Evolutionary conservation across 2,329 filamentous ascomycete genomes (phyloP).

Genomic region (Pyrenophora tritici-repentis): DNA sequence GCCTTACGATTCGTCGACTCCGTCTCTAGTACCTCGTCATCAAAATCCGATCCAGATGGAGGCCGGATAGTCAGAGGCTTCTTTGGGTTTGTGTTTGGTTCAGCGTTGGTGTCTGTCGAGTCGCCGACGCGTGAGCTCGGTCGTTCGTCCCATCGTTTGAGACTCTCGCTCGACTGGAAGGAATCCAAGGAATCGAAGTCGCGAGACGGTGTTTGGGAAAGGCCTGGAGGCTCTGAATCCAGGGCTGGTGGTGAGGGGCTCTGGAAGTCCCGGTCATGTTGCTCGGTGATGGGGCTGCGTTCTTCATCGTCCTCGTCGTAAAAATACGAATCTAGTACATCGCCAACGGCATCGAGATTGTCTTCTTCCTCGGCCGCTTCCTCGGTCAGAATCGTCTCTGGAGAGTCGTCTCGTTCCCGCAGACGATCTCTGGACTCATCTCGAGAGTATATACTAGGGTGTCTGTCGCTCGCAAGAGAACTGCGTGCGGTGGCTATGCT

Average conservation of each 20-base stretch:
- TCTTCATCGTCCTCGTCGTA: conserved; percentile 54
- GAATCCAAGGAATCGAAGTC: conserved; percentile 32
- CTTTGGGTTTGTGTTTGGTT: conserved; percentile 12
- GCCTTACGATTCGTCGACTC: conserved; percentile 8
- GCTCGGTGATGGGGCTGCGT: conserved; percentile 16
- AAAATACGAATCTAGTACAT: conserved; percentile 65
- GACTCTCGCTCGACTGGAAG: conserved; percentile 30
- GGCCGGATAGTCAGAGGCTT: conserved; percentile 19
- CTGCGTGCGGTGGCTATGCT: conserved; percentile 81
- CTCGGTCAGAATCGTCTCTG: conserved; percentile 33
- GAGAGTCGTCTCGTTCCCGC: conserved; percentile 36
- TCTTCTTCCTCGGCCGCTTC: conserved; percentile 37
- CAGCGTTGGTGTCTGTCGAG: conserved; percentile 7
- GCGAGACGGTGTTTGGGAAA: conserved; percentile 36
- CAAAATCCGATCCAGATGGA: conserved; percentile 13
- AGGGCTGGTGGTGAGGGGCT: conserved; percentile 25
- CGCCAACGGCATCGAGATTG: conserved; percentile 61
- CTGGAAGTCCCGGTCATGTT: conserved; percentile 9
- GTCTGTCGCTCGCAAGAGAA: conserved; percentile 65
- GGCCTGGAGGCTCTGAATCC: conserved; percentile 31
- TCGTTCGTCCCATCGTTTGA: conserved; percentile 26
- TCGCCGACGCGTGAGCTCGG: conserved; percentile 12
- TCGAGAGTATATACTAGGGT: conserved; percentile 52
- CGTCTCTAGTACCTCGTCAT: conserved; percentile 12
- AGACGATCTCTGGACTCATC: conserved; percentile 33